Evolutionary conservation across 2,329 filamentous ascomycete species (phyloP).

Genomic region (Talaromyces atroroseus): DNA sequence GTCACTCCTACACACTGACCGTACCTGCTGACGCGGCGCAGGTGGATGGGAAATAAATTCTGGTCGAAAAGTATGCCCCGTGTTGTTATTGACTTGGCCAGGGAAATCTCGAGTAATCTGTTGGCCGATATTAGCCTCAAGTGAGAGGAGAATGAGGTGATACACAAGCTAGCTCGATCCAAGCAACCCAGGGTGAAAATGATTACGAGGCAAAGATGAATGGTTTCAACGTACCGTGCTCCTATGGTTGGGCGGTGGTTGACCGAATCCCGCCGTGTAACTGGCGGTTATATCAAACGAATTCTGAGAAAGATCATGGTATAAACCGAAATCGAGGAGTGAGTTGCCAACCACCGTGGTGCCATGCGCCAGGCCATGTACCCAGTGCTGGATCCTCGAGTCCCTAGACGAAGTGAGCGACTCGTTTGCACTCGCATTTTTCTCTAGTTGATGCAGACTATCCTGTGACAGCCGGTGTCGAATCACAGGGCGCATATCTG

Average conservation of each 20-base stretch:
- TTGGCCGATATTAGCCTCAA: background rate
- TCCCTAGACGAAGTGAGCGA: background rate
- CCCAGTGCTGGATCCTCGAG: slow-evolving; percentile 4
- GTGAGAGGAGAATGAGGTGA: background rate
- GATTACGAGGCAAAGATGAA: background rate
- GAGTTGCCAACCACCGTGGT: background rate
- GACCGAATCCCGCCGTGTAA: background rate
- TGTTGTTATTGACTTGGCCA: background rate
- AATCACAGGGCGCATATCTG: background rate
- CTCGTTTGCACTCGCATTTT: background rate
- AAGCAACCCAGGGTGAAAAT: background rate
- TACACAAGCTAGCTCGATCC: background rate
- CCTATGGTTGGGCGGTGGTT: background rate
- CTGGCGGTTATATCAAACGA: background rate
- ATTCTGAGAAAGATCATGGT: background rate
- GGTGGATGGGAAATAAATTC: background rate
- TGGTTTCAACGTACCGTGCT: background rate
- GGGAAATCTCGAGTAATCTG: background rate
- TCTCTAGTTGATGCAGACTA: slow-evolving; percentile 6
- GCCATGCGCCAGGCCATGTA: background rate
- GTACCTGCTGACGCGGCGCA: background rate
- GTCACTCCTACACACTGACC: background rate
- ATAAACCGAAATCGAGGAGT: background rate
- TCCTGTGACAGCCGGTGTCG: background rate
- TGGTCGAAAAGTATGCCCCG: background rate